Evolutionary conservation across 2,329 filamentous ascomycete genomes (phyloP).

Genomic region (Fusarium sp.): DNA sequence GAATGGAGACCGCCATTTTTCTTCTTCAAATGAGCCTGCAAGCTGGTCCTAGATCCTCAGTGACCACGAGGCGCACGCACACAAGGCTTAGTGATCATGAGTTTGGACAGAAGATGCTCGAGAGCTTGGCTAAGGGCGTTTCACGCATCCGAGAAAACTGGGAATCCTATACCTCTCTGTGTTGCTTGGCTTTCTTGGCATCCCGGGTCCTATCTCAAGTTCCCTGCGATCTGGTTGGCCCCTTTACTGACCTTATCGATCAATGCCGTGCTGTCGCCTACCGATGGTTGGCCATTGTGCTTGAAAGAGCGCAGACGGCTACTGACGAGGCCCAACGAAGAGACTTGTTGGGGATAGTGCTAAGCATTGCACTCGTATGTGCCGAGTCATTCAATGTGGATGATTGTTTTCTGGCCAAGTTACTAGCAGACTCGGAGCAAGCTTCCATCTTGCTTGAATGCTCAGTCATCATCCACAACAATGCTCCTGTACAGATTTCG

Average conservation of each 20-base stretch:
- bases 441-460: slow-evolving; percentile 24
- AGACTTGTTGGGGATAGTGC: slow-evolving; percentile 3
- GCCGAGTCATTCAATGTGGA: slow-evolving; percentile 26
- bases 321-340: slow-evolving; percentile 5
- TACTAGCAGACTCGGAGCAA: slow-evolving; percentile 5
- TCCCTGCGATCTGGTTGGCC: not conserved
- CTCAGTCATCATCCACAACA: slow-evolving; percentile 18
- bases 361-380: slow-evolving; percentile 21
- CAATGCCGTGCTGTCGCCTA: slow-evolving; percentile 14
- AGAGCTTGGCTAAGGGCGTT: not conserved
- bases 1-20: slow-evolving; percentile 23
- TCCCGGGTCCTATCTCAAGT: slow-evolving; percentile 22
- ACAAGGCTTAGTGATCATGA: not conserved
- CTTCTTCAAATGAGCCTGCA: slow-evolving; percentile 37
- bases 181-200: slow-evolving; percentile 26
- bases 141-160: slow-evolving; percentile 32
- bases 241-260: not conserved
- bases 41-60: slow-evolving; percentile 5
- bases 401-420: not conserved
- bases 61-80: slow-evolving; percentile 2
- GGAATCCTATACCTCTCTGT: slow-evolving; percentile 33
- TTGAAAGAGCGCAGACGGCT: not conserved
- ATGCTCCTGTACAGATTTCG: not conserved
- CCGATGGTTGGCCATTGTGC: slow-evolving; percentile 15
- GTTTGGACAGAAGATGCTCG: slow-evolving; percentile 10